Conservation (phyloP, 2,329 filamentous ascomycete genomes). For the Myriosclerotinia scirpicola region DNA sequence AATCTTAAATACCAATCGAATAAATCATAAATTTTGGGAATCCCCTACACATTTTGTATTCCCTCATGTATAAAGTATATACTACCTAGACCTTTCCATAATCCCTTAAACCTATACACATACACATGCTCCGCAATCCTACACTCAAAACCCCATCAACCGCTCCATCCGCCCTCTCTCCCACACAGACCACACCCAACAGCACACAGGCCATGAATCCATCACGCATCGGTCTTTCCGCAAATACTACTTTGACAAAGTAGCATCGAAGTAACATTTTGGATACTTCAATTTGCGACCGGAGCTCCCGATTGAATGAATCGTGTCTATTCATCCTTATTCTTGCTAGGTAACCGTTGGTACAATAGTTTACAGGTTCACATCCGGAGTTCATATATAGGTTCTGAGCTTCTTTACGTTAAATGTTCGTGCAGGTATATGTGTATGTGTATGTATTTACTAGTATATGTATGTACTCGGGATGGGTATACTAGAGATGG, state of each 20-base stretch:
- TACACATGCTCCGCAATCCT: not conserved
- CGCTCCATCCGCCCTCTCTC: not conserved
- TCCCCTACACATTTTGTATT: not conserved
- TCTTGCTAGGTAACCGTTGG: not conserved
- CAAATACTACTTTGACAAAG: slow-evolving; percentile 7
- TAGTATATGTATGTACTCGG: not conserved
- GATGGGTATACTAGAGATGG: not conserved
- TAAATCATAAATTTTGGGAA: too few relatives aligned
- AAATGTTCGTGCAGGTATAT: not conserved
- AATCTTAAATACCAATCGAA: too few relatives aligned
- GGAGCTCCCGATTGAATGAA: not conserved
- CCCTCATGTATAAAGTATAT: not conserved
- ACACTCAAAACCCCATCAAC: not conserved
- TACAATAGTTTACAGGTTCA: not conserved
- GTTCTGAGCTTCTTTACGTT: not conserved
- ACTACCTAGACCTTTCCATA: not conserved
- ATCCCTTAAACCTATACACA: not conserved
- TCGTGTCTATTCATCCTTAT: not conserved
- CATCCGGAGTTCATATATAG: not conserved
- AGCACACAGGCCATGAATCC: not conserved
- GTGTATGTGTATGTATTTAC: not conserved
- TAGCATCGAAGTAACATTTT: not conserved
- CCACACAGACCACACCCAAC: not conserved
- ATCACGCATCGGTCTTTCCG: not conserved
- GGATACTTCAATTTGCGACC: not conserved